A percentile compares a stretch with the other conserved stretches of the same genome.
These are phyloP conservation scores for Allantophomopsis lycopodina DNA, from an alignment of 2,329 filamentous ascomycete genomes.

Conservation along the genomic window DNA sequence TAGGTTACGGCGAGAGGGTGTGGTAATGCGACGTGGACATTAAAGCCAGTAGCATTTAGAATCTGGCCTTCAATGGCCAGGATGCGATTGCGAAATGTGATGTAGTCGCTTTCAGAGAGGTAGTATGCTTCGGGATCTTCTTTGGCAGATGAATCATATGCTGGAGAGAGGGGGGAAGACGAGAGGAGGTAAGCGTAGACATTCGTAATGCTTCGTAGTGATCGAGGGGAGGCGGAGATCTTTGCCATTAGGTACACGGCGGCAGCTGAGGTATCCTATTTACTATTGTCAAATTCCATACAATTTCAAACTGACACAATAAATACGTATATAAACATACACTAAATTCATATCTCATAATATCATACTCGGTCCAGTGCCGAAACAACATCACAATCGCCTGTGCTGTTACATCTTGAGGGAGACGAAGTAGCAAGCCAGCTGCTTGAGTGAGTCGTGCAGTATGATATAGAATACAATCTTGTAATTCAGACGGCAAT, in stretches of 20 bases:
- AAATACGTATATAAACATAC: constrained; percentile 5
- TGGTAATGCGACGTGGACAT: constrained; percentile 74
- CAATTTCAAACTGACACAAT: too few species aligned
- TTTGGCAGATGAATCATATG: background rate
- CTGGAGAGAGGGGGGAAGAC: constrained; percentile 12
- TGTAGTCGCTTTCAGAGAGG: constrained; percentile 61
- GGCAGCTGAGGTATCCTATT: constrained; percentile 68
- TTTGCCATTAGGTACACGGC: constrained; percentile 73
- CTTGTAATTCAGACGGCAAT: constrained; percentile 56
- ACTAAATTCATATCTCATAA: constrained; percentile 41
- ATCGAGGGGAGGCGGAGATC: constrained; percentile 62
- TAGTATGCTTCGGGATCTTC: constrained; percentile 43
- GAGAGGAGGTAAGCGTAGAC: constrained; percentile 74
- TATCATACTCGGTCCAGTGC: constrained; percentile 53
- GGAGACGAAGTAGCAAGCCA: constrained; percentile 68
- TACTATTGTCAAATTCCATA: too few species aligned
- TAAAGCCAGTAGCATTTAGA: constrained; percentile 63
- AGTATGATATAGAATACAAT: constrained; percentile 56
- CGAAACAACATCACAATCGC: constrained; percentile 72
- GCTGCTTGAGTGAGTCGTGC: constrained; percentile 66
- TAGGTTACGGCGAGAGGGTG: constrained; percentile 85
- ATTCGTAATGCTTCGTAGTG: constrained; percentile 69
- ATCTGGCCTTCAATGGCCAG: constrained; percentile 67
- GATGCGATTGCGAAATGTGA: constrained; percentile 46
- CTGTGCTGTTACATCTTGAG: constrained; percentile 75